Evolutionary conservation across 345 rosid species (phyloP), one percentile per base, ranked within the genome.

Genomic region (Noccaea bulbosa): DNA sequence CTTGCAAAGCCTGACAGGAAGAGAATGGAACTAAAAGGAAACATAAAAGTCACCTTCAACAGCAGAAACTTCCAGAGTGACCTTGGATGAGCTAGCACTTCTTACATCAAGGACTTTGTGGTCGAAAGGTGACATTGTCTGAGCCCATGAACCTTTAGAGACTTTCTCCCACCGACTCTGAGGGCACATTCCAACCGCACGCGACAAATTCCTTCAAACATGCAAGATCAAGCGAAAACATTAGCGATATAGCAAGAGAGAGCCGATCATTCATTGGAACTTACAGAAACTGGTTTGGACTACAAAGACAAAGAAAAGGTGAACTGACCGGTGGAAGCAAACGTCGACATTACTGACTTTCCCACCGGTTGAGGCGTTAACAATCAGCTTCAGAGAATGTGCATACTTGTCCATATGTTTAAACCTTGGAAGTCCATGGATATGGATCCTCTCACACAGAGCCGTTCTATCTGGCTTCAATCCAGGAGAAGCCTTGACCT

Each of bases 61-160:
- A 55, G 80, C 77, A 38, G 90, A 86, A 65, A 91, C 73, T 70
- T 82, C 84, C 38, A 88, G 27, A 38, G 72, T 71, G 71, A 75
- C 80, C 1, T 48, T 76, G 22, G 83, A 77, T 62, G 87, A 77
- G 77, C 83, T 71, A 48, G 70, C 44, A 39, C 79, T 49, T 77
- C 98, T 75, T 43, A 93, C 38, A 65, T 91, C 97, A 68, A 93
- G 65, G 50, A 91, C 69, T 81, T 86, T 93, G 69, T 82, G 86
- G 77, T 85, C 97, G 63, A 86, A 93, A 53, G 99, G 95, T 7
- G 99, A 93, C 96, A 91, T 89, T 8, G 88, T 67, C 57, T 79
- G 89, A 69, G 58, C 78, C 99, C 97, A 91, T 41, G 77, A 74
- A 77, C 90, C 90, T 79, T 89, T 91, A 5, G 81, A 77, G 27